Evolutionary conservation across 2,329 filamentous ascomycete genomes (phyloP).

Genomic region (Pezicula rhizophila): DNA sequence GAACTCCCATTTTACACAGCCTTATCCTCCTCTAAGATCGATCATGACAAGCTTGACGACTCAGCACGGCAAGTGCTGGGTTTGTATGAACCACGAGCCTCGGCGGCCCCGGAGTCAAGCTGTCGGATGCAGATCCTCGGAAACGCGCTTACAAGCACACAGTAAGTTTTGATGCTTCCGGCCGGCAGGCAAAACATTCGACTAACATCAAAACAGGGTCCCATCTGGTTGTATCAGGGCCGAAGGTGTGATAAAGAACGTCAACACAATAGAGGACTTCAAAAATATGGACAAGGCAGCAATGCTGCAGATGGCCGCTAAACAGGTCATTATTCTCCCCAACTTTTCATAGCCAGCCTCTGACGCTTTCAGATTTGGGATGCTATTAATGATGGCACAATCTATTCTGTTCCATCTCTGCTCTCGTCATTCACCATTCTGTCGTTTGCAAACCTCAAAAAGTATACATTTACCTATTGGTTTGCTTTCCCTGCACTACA

Average conservation of each 20-base stretch:
- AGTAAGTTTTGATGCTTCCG: conserved; percentile 49
- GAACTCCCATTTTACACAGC: conserved; percentile 93
- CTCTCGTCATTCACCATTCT: conserved; percentile 84
- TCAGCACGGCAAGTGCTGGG: conserved; percentile 82
- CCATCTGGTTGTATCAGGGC: conserved; percentile 71
- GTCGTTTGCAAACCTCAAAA: conserved; percentile 93
- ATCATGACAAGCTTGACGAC: conserved; percentile 94
- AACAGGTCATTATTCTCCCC: conserved; percentile 53
- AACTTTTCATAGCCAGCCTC: conserved; percentile 13
- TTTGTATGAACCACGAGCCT: conserved; percentile 76
- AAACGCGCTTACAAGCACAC: conserved; percentile 75
- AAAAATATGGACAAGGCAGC: conserved; percentile 73
- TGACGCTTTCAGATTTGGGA: conserved; percentile 74
- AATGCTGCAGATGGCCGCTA: conserved; percentile 71
- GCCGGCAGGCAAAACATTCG: conserved; percentile 12
- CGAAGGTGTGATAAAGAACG: conserved; percentile 91
- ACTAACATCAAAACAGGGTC: conserved; percentile 40
- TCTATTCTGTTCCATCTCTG: conserved; percentile 89
- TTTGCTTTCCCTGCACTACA: conserved; percentile 93
- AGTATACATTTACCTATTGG: conserved; percentile 97
- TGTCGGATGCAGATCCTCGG: conserved; percentile 87
- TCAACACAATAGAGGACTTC: conserved; percentile 94
- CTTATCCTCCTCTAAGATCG: conserved; percentile 88
- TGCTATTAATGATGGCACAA: conserved; percentile 91
- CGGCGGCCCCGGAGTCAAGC: conserved; percentile 66